Percentiles rank a stretch among this genome's conserved stretches.
phyloP scores from a whole-genome alignment of 2,329 filamentous ascomycete species.

The Tolypocladium album region DNA sequence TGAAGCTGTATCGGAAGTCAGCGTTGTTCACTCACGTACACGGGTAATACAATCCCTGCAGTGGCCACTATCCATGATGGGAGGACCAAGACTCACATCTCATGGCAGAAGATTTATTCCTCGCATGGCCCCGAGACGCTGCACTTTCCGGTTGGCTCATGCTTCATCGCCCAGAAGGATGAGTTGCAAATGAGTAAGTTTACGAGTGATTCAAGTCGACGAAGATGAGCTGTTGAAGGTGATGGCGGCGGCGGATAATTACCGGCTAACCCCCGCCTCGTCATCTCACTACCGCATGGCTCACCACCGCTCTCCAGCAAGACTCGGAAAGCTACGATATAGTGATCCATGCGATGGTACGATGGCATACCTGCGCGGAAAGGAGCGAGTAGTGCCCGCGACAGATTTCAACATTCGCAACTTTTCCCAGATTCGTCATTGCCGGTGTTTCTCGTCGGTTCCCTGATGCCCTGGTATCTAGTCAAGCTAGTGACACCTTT shows the following conservation, averaged over 20 bases:
- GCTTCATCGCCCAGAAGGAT: not conserved
- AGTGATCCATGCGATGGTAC: not conserved
- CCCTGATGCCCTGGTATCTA: not conserved
- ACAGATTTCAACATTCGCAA: not conserved
- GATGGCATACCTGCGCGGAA: not conserved
- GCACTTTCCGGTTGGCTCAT: conserved; percentile 3
- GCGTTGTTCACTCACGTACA: not conserved
- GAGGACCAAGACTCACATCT: conserved; percentile 3
- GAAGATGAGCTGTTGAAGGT: not conserved
- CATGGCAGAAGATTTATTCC: conserved; percentile 4
- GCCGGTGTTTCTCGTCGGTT: too few relatives aligned
- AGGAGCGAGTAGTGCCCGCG: not conserved
- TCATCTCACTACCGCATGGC: too few relatives aligned
- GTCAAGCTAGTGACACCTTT: not conserved
- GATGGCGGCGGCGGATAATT: not conserved
- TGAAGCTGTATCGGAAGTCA: conserved; percentile 3
- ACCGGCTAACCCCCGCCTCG: not conserved
- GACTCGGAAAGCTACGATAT: not conserved
- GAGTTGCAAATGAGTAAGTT: not conserved
- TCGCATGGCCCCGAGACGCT: conserved; percentile 1
- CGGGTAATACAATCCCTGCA: not conserved
- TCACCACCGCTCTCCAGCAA: too few relatives aligned
- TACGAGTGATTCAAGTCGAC: not conserved
- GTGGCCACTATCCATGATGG: not conserved
- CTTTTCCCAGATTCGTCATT: not conserved